These are phyloP conservation scores for Lactifluus subvellereus DNA, from an alignment of 768 basidiomycete species.

Conservation along the genomic window DNA sequence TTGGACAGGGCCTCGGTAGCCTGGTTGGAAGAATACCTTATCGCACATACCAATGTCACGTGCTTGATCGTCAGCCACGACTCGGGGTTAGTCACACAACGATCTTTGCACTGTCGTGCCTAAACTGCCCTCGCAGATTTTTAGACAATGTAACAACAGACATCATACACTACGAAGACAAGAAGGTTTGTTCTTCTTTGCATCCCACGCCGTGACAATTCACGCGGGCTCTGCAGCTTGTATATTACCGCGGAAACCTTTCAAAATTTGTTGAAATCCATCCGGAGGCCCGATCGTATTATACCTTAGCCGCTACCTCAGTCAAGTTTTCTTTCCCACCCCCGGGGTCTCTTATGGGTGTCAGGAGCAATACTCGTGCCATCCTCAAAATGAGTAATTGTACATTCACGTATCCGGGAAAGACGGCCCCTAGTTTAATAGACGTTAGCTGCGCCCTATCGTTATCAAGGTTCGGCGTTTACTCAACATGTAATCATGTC, in stretches of 20 bases:
- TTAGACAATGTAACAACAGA: conserved; percentile 94
- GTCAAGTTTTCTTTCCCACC: conserved; percentile 95
- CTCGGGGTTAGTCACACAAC: conserved; percentile 62
- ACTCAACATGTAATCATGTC: conserved; percentile 24
- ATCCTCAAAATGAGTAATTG: conserved; percentile 89
- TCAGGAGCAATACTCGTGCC: conserved; percentile 90
- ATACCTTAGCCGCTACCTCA: conserved; percentile 88
- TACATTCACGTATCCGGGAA: conserved; percentile 92
- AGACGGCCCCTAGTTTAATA: conserved; percentile 68
- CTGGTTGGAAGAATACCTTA: conserved; percentile 90
- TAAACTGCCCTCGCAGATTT: conserved; percentile 49
- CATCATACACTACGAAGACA: conserved; percentile 94
- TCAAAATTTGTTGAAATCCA: conserved; percentile 84
- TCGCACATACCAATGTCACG: conserved; percentile 75
- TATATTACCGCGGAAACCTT: conserved; percentile 90
- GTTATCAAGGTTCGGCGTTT: conserved; percentile 62
- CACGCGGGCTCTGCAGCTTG: conserved; percentile 48
- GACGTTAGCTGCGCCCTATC: conserved; percentile 90
- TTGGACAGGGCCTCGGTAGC: conserved; percentile 78
- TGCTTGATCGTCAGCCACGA: conserved; percentile 96
- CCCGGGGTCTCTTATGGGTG: conserved; percentile 95
- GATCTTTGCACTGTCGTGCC: background rate
- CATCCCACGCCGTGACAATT: conserved; percentile 20
- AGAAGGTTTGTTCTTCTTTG: conserved; percentile 53
- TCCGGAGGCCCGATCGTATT: conserved; percentile 94